Conservation (phyloP, 176 grass and related monocot species). For the Bolboschoenus planiculmis region DNA sequence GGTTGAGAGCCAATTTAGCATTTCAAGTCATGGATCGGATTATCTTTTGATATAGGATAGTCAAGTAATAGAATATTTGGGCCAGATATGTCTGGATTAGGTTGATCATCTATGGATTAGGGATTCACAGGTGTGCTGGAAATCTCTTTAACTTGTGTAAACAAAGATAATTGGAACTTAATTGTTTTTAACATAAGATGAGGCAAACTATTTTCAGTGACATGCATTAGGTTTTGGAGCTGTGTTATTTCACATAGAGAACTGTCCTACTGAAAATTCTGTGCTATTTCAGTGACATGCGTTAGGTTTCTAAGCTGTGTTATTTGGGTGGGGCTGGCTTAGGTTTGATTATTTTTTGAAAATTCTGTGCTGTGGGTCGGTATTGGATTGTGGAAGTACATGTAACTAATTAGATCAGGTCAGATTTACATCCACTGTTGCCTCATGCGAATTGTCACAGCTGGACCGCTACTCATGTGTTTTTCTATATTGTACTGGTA, state of each 20-base stretch:
- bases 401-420: neutral
- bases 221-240: neutral
- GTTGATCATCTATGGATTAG: neutral
- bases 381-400: neutral
- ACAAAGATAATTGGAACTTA: neutral
- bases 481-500: neutral
- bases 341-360: neutral
- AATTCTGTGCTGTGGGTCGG: neutral
- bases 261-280: neutral
- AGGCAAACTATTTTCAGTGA: neutral
- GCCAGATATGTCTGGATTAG: neutral
- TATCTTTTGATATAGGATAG: neutral
- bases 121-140: neutral
- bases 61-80: neutral
- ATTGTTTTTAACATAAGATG: neutral
- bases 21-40: neutral
- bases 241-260: neutral
- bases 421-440: neutral
- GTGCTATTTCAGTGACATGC: too few relatives aligned
- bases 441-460: neutral
- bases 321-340: neutral
- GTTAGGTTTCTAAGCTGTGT: too few relatives aligned
- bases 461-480: neutral
- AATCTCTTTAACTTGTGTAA: neutral
- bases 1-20: neutral